phyloP scores from a whole-genome alignment of 306 rosid genomes.

The Crotalaria pallida region DNA sequence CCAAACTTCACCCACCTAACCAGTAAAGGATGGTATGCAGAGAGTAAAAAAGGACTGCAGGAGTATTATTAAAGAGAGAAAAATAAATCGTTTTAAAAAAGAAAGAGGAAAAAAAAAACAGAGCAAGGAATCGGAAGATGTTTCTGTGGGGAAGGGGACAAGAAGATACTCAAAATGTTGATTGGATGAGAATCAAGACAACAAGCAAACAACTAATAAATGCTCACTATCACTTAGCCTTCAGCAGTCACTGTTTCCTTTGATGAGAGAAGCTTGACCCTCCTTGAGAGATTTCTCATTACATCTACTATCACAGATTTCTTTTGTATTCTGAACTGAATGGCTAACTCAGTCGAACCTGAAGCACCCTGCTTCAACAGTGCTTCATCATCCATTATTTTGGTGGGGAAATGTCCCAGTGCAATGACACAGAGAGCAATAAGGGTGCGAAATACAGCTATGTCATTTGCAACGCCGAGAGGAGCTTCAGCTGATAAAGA shows the following conservation, averaged over 20 bases:
- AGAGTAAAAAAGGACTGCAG: background rate
- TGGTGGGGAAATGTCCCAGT: constrained; percentile 82
- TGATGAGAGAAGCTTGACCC: constrained; percentile 65
- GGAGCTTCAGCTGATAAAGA: constrained; percentile 77
- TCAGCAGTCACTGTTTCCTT: constrained; percentile 42
- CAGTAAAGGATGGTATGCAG: background rate
- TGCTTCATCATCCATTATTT: constrained; percentile 80
- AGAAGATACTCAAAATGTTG: background rate
- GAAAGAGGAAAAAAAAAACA: background rate
- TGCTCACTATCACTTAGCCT: constrained; percentile 24
- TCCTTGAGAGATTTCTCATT: constrained; percentile 69
- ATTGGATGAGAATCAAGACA: constrained; percentile 2
- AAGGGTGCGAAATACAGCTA: constrained; percentile 61
- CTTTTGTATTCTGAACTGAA: constrained; percentile 84
- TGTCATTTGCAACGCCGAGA: constrained; percentile 69
- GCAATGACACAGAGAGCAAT: constrained; percentile 84
- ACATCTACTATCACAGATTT: constrained; percentile 62
- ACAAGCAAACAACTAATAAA: background rate
- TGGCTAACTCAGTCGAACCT: constrained; percentile 60
- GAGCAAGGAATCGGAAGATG: background rate
- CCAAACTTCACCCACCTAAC: background rate
- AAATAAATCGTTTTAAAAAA: background rate
- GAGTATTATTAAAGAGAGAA: background rate
- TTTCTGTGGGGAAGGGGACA: background rate
- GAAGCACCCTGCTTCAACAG: constrained; percentile 51